Percentiles rank a stretch among this genome's conserved stretches.
Conservation (phyloP, 768 basidiomycete species). For the Amanita phalloides region DNA sequence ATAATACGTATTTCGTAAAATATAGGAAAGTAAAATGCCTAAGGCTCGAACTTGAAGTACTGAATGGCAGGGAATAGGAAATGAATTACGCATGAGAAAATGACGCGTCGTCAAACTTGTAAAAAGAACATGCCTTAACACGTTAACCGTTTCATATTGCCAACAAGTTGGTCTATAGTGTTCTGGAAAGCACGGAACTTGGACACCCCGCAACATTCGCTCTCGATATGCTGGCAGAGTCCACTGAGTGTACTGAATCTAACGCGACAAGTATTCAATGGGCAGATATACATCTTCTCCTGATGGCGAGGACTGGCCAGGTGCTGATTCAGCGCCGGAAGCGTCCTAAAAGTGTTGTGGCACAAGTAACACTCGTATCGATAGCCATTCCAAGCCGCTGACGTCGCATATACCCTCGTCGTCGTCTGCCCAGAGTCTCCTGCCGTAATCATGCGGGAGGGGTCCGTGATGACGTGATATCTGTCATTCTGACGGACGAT, state of each 20-base stretch:
- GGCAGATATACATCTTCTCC: constrained; percentile 45
- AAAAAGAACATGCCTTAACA: not conserved
- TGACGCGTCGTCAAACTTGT: too few species aligned
- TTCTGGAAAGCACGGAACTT: constrained; percentile 33
- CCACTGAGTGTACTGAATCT: constrained; percentile 44
- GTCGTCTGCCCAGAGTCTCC: constrained; percentile 9
- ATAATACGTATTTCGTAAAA: too few species aligned
- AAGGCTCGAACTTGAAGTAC: too few species aligned
- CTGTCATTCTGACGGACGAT: constrained; percentile 33
- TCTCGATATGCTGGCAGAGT: constrained; percentile 57
- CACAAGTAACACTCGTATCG: constrained; percentile 40
- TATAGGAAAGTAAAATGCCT: too few species aligned
- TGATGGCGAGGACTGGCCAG: constrained; percentile 51
- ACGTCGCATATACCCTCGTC: constrained; percentile 16
- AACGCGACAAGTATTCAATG: constrained; percentile 28
- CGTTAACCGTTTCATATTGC: constrained; percentile 12
- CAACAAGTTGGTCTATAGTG: constrained; percentile 24
- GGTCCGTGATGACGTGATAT: constrained; percentile 41
- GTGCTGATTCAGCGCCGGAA: constrained; percentile 47
- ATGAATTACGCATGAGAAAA: too few species aligned
- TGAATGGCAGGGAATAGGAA: too few species aligned
- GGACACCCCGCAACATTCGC: constrained; percentile 33
- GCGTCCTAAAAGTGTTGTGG: constrained; percentile 8
- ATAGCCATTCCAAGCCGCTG: constrained; percentile 30
- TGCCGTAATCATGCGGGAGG: constrained; percentile 36